These are phyloP conservation scores for Candida rishiriensis DNA, from an alignment of 805 yeast species.

Conservation along the genomic window DNA sequence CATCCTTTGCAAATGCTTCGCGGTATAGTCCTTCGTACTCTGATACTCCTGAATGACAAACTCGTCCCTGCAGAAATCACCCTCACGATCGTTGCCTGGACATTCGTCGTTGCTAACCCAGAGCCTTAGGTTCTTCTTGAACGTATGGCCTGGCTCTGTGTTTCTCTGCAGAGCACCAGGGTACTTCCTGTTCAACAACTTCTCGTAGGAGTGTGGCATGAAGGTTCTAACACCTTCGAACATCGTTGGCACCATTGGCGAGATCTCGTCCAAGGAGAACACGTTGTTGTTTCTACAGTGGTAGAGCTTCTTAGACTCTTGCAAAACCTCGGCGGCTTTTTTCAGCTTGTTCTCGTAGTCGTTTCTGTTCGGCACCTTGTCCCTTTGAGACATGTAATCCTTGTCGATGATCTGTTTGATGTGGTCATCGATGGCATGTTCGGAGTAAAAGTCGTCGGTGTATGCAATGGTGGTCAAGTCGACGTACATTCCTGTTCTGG, in stretches of 20 bases:
- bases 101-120: conserved; percentile 44
- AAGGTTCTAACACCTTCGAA: conserved; percentile 55
- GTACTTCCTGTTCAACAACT: conserved; percentile 47
- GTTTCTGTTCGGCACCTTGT: conserved; percentile 10
- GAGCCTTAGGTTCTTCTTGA: conserved; percentile 45
- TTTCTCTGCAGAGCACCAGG: conserved; percentile 30
- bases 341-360: conserved; percentile 13
- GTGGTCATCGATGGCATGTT: conserved; percentile 12
- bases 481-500: conserved; percentile 59
- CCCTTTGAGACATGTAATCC: conserved; percentile 10
- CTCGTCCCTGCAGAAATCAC: conserved; percentile 28
- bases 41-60: conserved; percentile 28
- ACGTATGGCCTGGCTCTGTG: conserved; percentile 39
- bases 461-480: conserved; percentile 60
- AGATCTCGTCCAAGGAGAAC: conserved; percentile 38
- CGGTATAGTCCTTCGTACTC: conserved; percentile 27
- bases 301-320: conserved; percentile 26
- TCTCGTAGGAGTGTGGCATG: conserved; percentile 43
- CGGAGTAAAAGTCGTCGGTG: conserved; percentile 28
- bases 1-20: conserved; percentile 18
- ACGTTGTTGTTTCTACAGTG: conserved; percentile 57
- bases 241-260: conserved; percentile 44
- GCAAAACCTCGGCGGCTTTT: conserved; percentile 17
- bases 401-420: conserved; percentile 18
- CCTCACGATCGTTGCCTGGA: conserved; percentile 21